Evolutionary conservation across 495 filamentous ascomycete species (phyloP), one percentile per base, ranked within the genome.

Genomic region (Astrothelium subdiscretum): DNA sequence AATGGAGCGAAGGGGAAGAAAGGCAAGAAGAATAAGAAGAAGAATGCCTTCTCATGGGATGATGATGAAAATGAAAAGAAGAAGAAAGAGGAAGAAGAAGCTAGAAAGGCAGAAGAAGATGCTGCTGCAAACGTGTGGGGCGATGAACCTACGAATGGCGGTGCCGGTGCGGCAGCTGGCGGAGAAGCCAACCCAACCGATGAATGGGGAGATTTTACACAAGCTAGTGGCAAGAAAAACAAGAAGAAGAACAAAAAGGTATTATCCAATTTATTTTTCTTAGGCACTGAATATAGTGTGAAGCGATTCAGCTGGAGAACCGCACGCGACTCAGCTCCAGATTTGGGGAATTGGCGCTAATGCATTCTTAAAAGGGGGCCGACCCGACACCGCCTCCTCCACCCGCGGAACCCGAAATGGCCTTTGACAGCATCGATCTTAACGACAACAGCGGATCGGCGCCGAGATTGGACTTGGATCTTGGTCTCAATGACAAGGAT

Each of bases 151-250:
- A 12, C 60, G 20, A 59, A 59, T 62, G 48, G 68, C 63, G 52
- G 62, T 60, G 59, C 38, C 10, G 31, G 22, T 44, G 44, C n/a
- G 27, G 61, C 60, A 1, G 48, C 62, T 13, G 64, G 65, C 35
- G 61, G 29, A 4, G 73, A 68, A 13, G 59, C 68, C 12, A 59
- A 62, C 35, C 44, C 70, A 3, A 65, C 61, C 1, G 74, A 78
- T n/a, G 72, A 72, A 27, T 76, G 74, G 66, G 74, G 74, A 26
- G 66, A 66, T 18, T 78, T 75, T 52, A 32, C 63, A 26, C 15
- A 60, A 22, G 57, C 48, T 2, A 62, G 66, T 51, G 31, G 60
- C 59, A 64, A 58, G 42, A 66, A 67, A 40, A 57, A 51, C 35
- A 70, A 70, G 63, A 68, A 68, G 52, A 62, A 62, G 27, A 68